A percentile compares a stretch with the other conserved stretches of the same genome.
phyloP scores from a whole-genome alignment of 2,329 filamentous ascomycete species.

The Trichoderma gracile region DNA sequence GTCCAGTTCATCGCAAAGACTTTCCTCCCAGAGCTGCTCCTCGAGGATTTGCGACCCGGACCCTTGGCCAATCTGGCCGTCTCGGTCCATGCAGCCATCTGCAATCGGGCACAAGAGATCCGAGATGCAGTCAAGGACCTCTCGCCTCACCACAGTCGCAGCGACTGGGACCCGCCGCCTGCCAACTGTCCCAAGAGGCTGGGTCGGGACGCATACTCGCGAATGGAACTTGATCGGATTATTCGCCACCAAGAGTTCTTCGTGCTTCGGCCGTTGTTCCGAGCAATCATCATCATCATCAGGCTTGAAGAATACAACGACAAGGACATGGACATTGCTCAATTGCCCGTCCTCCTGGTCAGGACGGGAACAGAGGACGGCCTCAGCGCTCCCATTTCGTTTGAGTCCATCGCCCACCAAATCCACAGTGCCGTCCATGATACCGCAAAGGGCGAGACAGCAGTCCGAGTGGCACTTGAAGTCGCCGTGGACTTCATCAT shows the following conservation, averaged over 20 bases:
- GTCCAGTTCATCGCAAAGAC: slow-evolving; percentile 25
- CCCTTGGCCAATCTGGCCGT: slow-evolving; percentile 9
- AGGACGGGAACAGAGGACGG: neutral
- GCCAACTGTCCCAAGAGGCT: neutral
- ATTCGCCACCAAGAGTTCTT: slow-evolving; percentile 9
- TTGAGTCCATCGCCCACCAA: neutral
- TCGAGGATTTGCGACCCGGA: neutral
- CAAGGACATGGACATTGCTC: neutral
- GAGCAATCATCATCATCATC: neutral
- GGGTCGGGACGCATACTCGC: neutral
- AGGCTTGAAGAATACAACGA: neutral
- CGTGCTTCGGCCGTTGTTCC: neutral
- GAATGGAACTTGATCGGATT: neutral
- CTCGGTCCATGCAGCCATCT: slow-evolving; percentile 4
- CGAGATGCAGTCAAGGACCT: slow-evolving; percentile 4
- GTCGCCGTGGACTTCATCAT: neutral
- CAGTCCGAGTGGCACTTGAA: neutral
- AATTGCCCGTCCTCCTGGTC: neutral
- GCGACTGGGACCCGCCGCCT: neutral
- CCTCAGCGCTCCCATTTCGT: neutral
- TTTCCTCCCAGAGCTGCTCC: slow-evolving; percentile 1
- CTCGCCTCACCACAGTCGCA: neutral
- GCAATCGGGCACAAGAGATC: neutral
- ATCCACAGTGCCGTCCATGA: neutral
- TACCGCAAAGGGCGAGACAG: neutral